Conservation (phyloP, 1,284 basidiomycete species). For the Inonotus obliquus region DNA sequence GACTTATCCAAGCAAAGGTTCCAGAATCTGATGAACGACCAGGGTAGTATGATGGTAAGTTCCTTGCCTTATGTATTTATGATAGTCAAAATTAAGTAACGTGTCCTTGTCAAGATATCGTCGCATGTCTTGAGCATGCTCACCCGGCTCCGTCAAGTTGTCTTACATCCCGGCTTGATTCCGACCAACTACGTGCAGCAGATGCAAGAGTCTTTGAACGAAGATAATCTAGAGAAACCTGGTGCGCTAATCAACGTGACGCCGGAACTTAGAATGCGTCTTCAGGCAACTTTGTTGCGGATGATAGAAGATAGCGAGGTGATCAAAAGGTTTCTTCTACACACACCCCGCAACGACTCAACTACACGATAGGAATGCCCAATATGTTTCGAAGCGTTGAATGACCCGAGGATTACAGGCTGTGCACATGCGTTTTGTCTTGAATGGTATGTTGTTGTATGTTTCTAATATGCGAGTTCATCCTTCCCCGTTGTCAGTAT, state of each 20-base stretch:
- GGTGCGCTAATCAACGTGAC: conserved; percentile 36
- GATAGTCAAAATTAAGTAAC: background rate
- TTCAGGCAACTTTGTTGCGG: conserved; percentile 63
- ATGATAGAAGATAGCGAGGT: conserved; percentile 73
- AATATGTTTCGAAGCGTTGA: conserved; percentile 64
- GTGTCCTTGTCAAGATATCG: conserved; percentile 43
- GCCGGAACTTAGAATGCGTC: conserved; percentile 43
- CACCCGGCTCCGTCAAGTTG: conserved; percentile 83
- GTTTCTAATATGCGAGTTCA: background rate
- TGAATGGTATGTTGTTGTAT: conserved; percentile 47
- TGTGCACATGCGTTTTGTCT: conserved; percentile 79
- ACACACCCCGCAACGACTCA: background rate
- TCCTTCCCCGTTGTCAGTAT: conserved; percentile 41
- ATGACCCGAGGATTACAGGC: conserved; percentile 71
- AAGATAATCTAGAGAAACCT: conserved; percentile 29
- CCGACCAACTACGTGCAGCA: conserved; percentile 74
- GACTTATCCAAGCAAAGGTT: conserved; percentile 58
- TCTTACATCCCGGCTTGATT: conserved; percentile 74
- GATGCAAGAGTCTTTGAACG: conserved; percentile 38
- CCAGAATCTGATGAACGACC: conserved; percentile 46
- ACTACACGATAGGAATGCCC: conserved; percentile 55
- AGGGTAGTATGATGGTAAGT: conserved; percentile 35
- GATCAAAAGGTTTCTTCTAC: background rate
- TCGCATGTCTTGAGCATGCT: conserved; percentile 77
- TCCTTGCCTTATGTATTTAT: conserved; percentile 27